Evolutionary conservation across 2,329 filamentous ascomycete species (phyloP), one percentile per base, ranked within the genome.

Genomic region (Neopestalotiopsis sp.): DNA sequence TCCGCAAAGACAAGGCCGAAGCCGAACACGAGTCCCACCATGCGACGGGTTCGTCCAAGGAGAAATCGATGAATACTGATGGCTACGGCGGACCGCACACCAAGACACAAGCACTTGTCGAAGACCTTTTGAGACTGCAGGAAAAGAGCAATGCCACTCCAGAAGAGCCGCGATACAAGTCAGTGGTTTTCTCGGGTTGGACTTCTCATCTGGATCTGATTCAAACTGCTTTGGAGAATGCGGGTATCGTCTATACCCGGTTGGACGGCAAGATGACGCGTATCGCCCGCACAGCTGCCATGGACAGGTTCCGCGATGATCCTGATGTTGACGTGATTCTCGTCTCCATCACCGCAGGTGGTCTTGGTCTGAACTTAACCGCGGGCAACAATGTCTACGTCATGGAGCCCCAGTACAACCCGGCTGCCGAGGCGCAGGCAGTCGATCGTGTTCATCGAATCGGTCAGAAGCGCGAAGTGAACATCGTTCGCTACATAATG

Each of bases 401-500:
- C 75, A 98, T 99, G 95, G 96, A 99, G 79, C 96, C 96, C 5
- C 95, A 98, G 77, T 99, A 95, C 83, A 99, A 99, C 76, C 96
- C 96, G 0, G 95, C 94, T 0, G 94, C 95, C 0, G 95, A 99
- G 80, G 93, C 94, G 5, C 96, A 99, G 81, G 96, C 96, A 1
- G 88, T 98, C 7, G 96, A 98, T 78, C 93, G 96, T 38, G 94
- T 99, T 5, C 95, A 97, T 79, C 91, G 95, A 20, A 85, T 98
- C 1, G 95, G 96, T 0, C 96, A 99, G 83, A 96, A 89, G 74
- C 87, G 96, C n/a, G 89, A 91, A 13, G 96, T 99, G 0, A 88
- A 88, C n/a, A 97, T 94, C 1, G 90, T 93, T 49, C 90, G 95
- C 49, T 98, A 94, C 79, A 92, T 98, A 75, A 98, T 98, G 94